phyloP scores from a whole-genome alignment of 1,284 basidiomycete species.

The Heterobasidion annosum region DNA sequence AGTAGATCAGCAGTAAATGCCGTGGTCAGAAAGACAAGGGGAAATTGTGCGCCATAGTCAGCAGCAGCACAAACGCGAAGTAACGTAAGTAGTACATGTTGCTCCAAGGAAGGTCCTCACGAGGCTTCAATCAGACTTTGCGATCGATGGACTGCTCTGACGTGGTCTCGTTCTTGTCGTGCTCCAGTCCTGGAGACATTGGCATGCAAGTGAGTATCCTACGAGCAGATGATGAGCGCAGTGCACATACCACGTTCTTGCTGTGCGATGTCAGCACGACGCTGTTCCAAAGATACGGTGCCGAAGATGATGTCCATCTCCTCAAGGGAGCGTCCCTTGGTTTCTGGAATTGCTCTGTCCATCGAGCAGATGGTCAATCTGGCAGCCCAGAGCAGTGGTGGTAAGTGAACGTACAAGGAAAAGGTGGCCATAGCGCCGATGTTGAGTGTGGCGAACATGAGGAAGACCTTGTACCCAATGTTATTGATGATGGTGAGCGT shows the following conservation, averaged over 20 bases:
- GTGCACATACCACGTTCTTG: slow-evolving; percentile 29
- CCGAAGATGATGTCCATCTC: slow-evolving; percentile 83
- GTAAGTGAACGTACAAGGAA: slow-evolving; percentile 17
- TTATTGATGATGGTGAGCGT: slow-evolving; percentile 57
- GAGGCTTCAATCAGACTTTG: slow-evolving; percentile 7
- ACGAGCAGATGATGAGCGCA: neutral
- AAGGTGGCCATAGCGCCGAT: slow-evolving; percentile 26
- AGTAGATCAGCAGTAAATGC: too few species aligned
- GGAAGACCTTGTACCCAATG: slow-evolving; percentile 59
- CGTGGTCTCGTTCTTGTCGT: slow-evolving; percentile 4
- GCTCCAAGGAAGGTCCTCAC: neutral
- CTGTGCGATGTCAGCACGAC: slow-evolving; percentile 43
- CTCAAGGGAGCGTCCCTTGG: slow-evolving; percentile 64
- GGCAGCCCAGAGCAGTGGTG: slow-evolving; percentile 16
- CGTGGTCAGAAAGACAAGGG: neutral
- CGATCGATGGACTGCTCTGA: slow-evolving; percentile 1
- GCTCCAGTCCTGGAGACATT: neutral
- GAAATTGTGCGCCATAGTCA: neutral
- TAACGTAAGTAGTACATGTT: neutral
- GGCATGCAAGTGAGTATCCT: neutral
- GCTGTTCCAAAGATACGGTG: slow-evolving; percentile 46
- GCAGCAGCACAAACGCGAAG: neutral
- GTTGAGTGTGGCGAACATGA: slow-evolving; percentile 63
- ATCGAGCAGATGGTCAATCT: slow-evolving; percentile 23
- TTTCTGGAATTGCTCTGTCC: slow-evolving; percentile 61